These are phyloP conservation scores for Rhodomyrtus tomentosa DNA, from an alignment of 345 rosid genomes.

Conservation along the genomic window DNA sequence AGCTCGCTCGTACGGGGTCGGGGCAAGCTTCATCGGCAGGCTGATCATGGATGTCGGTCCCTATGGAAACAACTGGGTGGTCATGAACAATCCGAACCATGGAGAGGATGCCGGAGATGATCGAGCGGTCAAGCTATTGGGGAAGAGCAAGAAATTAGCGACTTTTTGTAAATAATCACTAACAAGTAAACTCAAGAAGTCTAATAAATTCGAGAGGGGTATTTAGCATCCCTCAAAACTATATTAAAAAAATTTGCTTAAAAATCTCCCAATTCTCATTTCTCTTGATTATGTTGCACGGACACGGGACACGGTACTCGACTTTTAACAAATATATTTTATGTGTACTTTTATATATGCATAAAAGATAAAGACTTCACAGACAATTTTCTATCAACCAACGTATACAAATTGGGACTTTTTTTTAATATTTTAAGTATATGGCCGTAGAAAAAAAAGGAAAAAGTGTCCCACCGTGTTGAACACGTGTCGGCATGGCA, in stretches of 20 bases:
- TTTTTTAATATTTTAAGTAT: too few species aligned
- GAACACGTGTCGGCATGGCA: too few species aligned
- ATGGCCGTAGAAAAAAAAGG: too few species aligned
- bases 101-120: conserved; percentile 4
- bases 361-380: too few species aligned
- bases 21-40: conserved; percentile 20
- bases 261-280: background rate
- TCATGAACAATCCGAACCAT: conserved; percentile 8
- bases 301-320: too few species aligned
- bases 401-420: too few species aligned
- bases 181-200: too few species aligned
- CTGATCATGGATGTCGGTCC: conserved; percentile 7
- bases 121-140: conserved; percentile 3
- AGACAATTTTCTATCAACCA: too few species aligned
- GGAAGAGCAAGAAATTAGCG: conserved; percentile 7
- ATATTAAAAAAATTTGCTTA: background rate
- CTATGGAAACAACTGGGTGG: conserved; percentile 5
- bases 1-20: background rate
- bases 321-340: too few species aligned
- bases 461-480: too few species aligned
- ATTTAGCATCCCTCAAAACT: background rate
- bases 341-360: too few species aligned
- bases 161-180: background rate
- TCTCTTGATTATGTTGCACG: too few species aligned
- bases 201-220: background rate